Base-by-base conservation (phyloP, 1,284 basidiomycete species). In the Schizophyllum amplum region DNA sequence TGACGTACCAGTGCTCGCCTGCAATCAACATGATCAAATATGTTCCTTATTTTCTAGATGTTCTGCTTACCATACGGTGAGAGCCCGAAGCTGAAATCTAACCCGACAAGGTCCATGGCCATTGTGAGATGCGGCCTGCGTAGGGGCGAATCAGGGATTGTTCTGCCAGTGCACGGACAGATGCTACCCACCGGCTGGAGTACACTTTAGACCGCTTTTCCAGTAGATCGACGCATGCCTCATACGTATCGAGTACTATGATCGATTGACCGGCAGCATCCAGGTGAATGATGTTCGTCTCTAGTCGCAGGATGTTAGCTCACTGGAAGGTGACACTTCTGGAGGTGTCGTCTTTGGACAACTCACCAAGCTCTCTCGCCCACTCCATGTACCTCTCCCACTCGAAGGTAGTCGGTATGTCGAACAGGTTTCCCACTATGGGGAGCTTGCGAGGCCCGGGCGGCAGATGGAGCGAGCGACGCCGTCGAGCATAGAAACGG, bases 381-480 rank as follows among this genome's bases (percentile, higher is more conserved):
- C 60, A 65, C 6, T 52, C 48, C 24, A 57, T 57, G 46, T 58
- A 65, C 21, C 55, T 57, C 20, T 59, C 56, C 63, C 63, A 64
- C 9, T 61, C 58, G 20, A 55, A 60, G 23, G 42, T 50, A 4
- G 55, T 56, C 5, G 63, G 63, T 23, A 66, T 54, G 46, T 65
- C 60, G 15, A 63, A 57, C n/a, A 65, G 33, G 48, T 66, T 66
- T 4, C 63, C 65, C 11, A 66, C 33, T 2, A 66, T 17, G n/a
- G 64, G 65, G 7, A 61, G 48, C 50, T 58, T 47, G 13, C 56
- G 58, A 20, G 64, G 64, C 0, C 65, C 65, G 1, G 65, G 64
- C 2, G 65, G 65, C 22, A 64, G 48, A 24, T 61, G 61, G 52
- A 59, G 22, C 26, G 21, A 51, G 33, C 54, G 3, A 17, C 33